Evolutionary conservation across 2,329 filamentous ascomycete species (phyloP).

Genomic region (Westerdykella aurantiaca): DNA sequence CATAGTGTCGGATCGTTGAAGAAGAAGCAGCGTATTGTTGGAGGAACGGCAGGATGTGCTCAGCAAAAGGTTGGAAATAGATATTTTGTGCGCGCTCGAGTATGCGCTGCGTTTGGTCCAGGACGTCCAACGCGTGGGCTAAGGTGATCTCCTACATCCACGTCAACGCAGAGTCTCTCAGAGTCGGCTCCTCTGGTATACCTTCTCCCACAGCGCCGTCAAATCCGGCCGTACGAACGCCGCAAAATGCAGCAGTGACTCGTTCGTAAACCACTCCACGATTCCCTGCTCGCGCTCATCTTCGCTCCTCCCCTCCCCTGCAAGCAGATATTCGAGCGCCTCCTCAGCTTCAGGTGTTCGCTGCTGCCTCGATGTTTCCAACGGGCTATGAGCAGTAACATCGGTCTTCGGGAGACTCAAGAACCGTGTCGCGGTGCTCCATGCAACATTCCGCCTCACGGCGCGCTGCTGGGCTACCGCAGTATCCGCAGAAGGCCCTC

Average conservation of each 20-base stretch:
- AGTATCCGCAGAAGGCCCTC: conserved; percentile 27
- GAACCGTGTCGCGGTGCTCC: conserved; percentile 44
- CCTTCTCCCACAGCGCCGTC: conserved; percentile 24
- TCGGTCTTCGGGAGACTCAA: conserved; percentile 15
- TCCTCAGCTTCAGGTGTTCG: conserved; percentile 31
- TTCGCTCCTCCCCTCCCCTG: conserved; percentile 27
- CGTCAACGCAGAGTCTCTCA: neutral
- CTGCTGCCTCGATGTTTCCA: conserved; percentile 11
- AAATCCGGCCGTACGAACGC: conserved; percentile 24
- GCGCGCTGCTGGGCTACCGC: conserved; percentile 31
- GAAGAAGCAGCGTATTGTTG: conserved; percentile 30
- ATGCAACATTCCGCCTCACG: conserved; percentile 38
- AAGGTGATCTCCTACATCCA: conserved; percentile 16
- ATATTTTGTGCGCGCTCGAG: conserved; percentile 33
- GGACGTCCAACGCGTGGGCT: conserved; percentile 23
- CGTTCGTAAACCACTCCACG: conserved; percentile 44
- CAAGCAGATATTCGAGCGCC: conserved; percentile 31
- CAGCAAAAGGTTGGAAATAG: conserved; percentile 34
- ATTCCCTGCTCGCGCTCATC: conserved; percentile 27
- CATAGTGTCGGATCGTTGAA: conserved; percentile 28
- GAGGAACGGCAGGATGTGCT: conserved; percentile 31
- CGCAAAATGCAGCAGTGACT: conserved; percentile 41
- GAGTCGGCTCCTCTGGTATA: conserved; percentile 22
- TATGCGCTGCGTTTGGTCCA: conserved; percentile 33
- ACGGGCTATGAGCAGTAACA: conserved; percentile 1